Base-by-base conservation (phyloP, 768 basidiomycete species). In the Thelephora ganbajun region DNA sequence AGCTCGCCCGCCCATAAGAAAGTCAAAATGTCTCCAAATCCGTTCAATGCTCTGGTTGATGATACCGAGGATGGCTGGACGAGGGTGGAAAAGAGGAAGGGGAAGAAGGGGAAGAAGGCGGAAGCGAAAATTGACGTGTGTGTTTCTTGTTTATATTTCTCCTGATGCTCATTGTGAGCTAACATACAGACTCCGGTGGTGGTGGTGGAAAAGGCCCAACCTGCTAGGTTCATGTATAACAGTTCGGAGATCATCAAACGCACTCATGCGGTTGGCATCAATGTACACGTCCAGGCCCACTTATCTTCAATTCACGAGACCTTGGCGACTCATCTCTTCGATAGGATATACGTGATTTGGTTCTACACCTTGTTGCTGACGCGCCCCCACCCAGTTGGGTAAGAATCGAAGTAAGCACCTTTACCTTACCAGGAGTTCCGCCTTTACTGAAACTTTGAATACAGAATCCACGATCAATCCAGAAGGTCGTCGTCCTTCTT, bases 311-410 rank as follows among this genome's bases (percentile, higher is more conserved):
- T 12, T 37, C 22, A 14, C 34, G 18, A 7, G 18, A 45, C 22
- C 26, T 22, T 50, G 18, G 49, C 39, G 6, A 7, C 18, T 12
- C 12, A 14, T 41, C 37, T 47, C 22, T 34, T 30, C 5, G 35
- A 23, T 58, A 96, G 92, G 91, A 96, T 57, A 69, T 97, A 18
- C 75, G 94, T 33, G 92, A 97, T 56, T 70, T 97, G 16, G 72
- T 83, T 9, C 65, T 97, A 2, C 86, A 96, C 54, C 67, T 94
- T 42, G 64, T 82, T 20, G 83, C 84, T 0, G 89, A 93, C 56
- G 80, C 77, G 14, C 80, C 83, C n/a, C 80, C 85, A 1, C 83
- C 84, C 0, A 79, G 79, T 47, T 97, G 92, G 92, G 73, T 97
- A 16, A 73, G 76, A 45, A 73, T 93, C 36, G 83, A 91, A 62